Base-by-base conservation (phyloP, 352 stramenopile species). In the Globisporangium okanoganense region DNA sequence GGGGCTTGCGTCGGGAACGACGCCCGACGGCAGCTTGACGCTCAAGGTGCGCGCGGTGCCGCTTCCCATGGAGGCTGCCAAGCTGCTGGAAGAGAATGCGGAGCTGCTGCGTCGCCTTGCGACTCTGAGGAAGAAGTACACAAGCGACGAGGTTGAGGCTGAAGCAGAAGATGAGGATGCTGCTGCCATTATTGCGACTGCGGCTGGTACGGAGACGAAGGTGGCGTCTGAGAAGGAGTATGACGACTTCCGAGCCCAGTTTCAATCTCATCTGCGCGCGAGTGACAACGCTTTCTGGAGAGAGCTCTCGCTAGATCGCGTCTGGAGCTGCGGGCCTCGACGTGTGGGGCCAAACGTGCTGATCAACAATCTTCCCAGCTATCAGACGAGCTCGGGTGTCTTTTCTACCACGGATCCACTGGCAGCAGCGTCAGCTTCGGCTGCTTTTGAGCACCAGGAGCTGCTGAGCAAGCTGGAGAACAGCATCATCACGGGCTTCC, bases 401-500 rank as follows among this genome's bases (percentile, higher is more conserved):
- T 66, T 66, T 35, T 61, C 55, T 2, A 24, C 49, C 5, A 50
- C 56, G 4, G 35, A 41, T 24, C 14, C 54, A 18, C 5, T 14
- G 2, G 8, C 29, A n/a, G 0, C 55, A 33, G 16, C 16, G 14
- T n/a, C 48, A 16, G 18, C 12, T 1, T 27, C 48, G 14, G 24
- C 10, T 20, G 22, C 29, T 6, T 53, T 47, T 4, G 68, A 69
- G 16, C 69, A 76, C 51, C 38, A 45, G 2, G 56, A 77, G 20
- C 38, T 64, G 51, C 66, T 92, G 31, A 71, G 68, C 16, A 88
- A 87, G 58, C 56, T 95, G 38, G 77, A 94, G 65, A 92, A 87
- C 58, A 91, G 80, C 56, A 79, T 94, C 18, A 72, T 93, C 40
- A 94, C 83, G 13, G 85, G 88, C 5, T 95, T 95, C 35, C 85